Evolutionary conservation across 306 rosid genomes (phyloP).

Genomic region (Neltuma alba): DNA sequence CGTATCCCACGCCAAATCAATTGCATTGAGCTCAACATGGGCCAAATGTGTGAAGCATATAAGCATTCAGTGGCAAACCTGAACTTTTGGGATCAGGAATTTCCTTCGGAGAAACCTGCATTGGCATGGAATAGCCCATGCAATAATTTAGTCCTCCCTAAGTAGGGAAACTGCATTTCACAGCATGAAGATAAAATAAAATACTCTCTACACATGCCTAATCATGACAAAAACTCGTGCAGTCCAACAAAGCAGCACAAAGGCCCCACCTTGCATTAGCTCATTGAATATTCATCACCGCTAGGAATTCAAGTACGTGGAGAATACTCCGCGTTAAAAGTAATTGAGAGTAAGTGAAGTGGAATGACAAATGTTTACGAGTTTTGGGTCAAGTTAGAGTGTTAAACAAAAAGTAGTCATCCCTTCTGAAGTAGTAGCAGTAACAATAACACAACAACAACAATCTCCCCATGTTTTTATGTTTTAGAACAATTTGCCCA

Average conservation of each 20-base stretch:
- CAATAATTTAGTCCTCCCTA: background rate
- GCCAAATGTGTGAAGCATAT: constrained; percentile 95
- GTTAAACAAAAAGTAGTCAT: background rate
- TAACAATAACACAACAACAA: too few relatives aligned
- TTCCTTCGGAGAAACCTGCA: constrained; percentile 86
- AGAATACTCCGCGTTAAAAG: background rate
- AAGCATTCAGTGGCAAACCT: constrained; percentile 90
- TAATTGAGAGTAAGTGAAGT: background rate
- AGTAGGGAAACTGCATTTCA: background rate
- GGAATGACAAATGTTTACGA: background rate
- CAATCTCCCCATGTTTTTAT: background rate
- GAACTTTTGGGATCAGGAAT: constrained; percentile 86
- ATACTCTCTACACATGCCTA: background rate
- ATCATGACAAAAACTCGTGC: background rate
- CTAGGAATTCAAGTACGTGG: background rate
- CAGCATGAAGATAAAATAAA: background rate
- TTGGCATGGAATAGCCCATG: background rate
- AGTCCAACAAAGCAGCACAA: background rate
- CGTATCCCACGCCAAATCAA: constrained; percentile 98
- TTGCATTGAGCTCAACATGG: constrained; percentile 95
- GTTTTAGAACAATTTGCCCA: background rate
- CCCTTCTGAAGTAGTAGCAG: background rate
- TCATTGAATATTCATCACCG: background rate
- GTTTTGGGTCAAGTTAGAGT: background rate
- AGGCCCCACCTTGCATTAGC: background rate